Conservation (phyloP, 2,329 filamentous ascomycete species). For the Polytolypa hystricis region DNA sequence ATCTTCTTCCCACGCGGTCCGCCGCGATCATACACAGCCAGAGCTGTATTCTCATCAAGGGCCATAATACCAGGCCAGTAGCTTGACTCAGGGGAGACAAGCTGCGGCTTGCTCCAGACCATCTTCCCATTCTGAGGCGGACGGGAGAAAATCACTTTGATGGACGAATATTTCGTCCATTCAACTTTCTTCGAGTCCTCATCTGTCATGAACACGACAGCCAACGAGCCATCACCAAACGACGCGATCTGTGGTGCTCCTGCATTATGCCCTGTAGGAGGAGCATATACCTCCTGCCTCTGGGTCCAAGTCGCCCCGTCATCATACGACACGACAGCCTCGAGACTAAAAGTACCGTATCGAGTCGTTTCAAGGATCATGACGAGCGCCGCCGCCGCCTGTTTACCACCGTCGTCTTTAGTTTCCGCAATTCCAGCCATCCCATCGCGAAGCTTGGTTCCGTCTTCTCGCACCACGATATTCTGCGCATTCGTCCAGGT, state of each 20-base stretch:
- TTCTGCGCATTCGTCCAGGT: constrained; percentile 35
- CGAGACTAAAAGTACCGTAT: constrained; percentile 31
- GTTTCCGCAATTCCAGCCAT: constrained; percentile 36
- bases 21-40: constrained; percentile 22
- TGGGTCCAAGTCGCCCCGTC: constrained; percentile 31
- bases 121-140: constrained; percentile 25
- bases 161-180: constrained; percentile 32
- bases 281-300: constrained; percentile 33
- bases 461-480: constrained; percentile 26
- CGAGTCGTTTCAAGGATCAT: constrained; percentile 40
- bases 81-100: constrained; percentile 22
- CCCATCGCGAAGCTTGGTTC: constrained; percentile 26
- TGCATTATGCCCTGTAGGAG: constrained; percentile 30
- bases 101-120: constrained; percentile 22
- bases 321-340: constrained; percentile 37
- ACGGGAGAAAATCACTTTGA: constrained; percentile 32
- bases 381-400: constrained; percentile 25
- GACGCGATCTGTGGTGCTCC: constrained; percentile 37
- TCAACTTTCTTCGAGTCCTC: constrained; percentile 27
- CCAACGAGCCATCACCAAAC: constrained; percentile 30
- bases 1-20: constrained; percentile 20
- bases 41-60: constrained; percentile 17
- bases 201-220: constrained; percentile 39
- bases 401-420: constrained; percentile 17
- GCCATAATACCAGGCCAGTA: constrained; percentile 32